A percentile compares a stretch with the other conserved stretches of the same genome.
These are phyloP conservation scores for Mycena chlorophos DNA, from an alignment of 768 basidiomycete species.

Conservation along the genomic window DNA sequence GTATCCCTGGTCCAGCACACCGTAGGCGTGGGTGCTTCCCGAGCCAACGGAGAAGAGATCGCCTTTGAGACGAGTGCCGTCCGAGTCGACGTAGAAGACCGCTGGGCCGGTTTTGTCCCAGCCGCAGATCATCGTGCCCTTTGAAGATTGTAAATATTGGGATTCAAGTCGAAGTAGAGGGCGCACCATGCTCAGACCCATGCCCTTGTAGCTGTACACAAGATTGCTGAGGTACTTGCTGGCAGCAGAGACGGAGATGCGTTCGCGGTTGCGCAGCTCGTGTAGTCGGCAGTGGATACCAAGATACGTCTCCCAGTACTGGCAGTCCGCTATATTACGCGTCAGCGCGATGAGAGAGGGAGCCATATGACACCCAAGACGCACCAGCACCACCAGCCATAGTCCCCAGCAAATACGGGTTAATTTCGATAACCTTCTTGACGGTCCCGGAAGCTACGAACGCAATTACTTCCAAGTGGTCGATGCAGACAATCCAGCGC, in stretches of 20 bases:
- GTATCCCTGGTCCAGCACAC: constrained; percentile 95
- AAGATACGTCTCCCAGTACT: constrained; percentile 99
- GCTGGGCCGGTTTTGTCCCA: constrained; percentile 99
- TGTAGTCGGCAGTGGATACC: constrained; percentile 97
- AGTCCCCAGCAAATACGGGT: constrained; percentile 96
- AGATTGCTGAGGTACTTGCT: constrained; percentile 97
- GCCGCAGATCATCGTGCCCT: constrained; percentile 99
- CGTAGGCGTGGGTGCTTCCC: constrained; percentile 98
- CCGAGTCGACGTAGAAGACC: constrained; percentile 96
- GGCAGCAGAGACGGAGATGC: constrained; percentile 98
- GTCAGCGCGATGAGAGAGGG: neutral
- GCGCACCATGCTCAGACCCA: constrained; percentile 98
- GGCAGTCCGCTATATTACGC: constrained; percentile 73
- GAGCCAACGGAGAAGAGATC: constrained; percentile 99
- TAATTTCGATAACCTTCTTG: constrained; percentile 99
- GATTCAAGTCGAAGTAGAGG: neutral
- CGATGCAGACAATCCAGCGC: constrained; percentile 27
- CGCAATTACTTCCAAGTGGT: constrained; percentile 6
- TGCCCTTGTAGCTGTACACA: constrained; percentile 97
- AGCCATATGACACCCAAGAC: constrained; percentile 27
- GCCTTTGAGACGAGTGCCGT: constrained; percentile 93
- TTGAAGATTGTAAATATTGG: constrained; percentile 8
- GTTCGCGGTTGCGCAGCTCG: constrained; percentile 93
- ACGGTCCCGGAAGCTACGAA: constrained; percentile 88
- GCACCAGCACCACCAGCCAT: constrained; percentile 99